Percentiles rank a stretch among this genome's conserved stretches.
phyloP scores from a whole-genome alignment of 2,329 filamentous ascomycete genomes.

The Erysiphe neolycopersici region DNA sequence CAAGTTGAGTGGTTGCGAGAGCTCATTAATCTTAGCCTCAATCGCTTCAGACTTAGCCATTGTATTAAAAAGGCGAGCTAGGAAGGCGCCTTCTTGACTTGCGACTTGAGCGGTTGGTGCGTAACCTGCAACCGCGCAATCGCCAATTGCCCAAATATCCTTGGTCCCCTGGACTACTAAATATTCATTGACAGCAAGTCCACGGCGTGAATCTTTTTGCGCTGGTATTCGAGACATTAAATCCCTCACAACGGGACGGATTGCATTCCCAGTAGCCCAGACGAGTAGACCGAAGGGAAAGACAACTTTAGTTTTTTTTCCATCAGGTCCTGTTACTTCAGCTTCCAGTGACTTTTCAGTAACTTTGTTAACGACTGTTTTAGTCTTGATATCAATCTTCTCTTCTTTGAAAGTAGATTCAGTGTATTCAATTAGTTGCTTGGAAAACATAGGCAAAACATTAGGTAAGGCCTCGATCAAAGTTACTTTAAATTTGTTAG shows the following conservation, averaged over 20 bases:
- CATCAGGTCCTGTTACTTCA: slow-evolving; percentile 55
- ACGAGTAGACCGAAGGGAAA: slow-evolving; percentile 92
- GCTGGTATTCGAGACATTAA: slow-evolving; percentile 79
- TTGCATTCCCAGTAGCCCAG: slow-evolving; percentile 92
- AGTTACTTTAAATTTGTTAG: slow-evolving; percentile 86
- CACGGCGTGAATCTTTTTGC: slow-evolving; percentile 82
- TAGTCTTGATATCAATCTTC: slow-evolving; percentile 88
- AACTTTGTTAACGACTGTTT: slow-evolving; percentile 97
- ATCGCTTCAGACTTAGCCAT: slow-evolving; percentile 85
- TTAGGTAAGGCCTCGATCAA: slow-evolving; percentile 93
- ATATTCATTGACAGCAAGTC: slow-evolving; percentile 93
- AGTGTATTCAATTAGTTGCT: slow-evolving; percentile 97
- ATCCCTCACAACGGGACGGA: slow-evolving; percentile 72
- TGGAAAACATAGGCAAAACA: slow-evolving; percentile 93
- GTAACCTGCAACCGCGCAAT: slow-evolving; percentile 93
- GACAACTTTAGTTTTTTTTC: slow-evolving; percentile 51
- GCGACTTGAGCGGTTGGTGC: slow-evolving; percentile 94
- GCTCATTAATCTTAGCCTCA: slow-evolving; percentile 44
- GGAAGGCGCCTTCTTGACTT: slow-evolving; percentile 80
- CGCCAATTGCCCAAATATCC: slow-evolving; percentile 93
- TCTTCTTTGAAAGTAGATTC: slow-evolving; percentile 98
- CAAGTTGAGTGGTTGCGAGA: slow-evolving; percentile 35
- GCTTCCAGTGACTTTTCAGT: slow-evolving; percentile 84
- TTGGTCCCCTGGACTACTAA: slow-evolving; percentile 91
- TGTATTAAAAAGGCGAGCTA: slow-evolving; percentile 91